Evolutionary conservation across 1,284 basidiomycete species (phyloP).

Genomic region (Leccinum subrobustum): DNA sequence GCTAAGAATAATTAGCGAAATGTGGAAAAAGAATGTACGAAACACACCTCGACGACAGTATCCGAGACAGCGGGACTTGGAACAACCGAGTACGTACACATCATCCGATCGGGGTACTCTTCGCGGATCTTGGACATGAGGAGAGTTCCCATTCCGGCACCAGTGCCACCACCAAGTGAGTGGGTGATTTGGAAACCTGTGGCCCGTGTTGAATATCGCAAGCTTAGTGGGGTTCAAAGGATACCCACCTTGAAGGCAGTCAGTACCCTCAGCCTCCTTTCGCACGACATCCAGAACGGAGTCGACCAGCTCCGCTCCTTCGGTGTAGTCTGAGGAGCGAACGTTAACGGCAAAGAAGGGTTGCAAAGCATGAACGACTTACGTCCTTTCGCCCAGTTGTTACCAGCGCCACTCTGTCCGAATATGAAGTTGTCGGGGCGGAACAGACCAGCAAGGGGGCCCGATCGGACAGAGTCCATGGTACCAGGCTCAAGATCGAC

Average conservation of each 20-base stretch:
- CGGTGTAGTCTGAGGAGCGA: conserved; percentile 76
- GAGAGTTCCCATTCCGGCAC: conserved; percentile 91
- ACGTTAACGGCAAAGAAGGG: not conserved
- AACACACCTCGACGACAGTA: conserved; percentile 86
- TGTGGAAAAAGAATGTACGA: not conserved
- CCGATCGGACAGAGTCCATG: conserved; percentile 92
- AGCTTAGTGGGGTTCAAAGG: not conserved
- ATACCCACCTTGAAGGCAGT: conserved; percentile 82
- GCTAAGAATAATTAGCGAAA: conserved; percentile 40
- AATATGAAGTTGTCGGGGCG: conserved; percentile 95
- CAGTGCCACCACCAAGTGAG: conserved; percentile 96
- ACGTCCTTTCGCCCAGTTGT: conserved; percentile 97
- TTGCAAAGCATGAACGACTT: conserved; percentile 37
- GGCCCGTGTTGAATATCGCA: not conserved
- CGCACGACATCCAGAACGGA: conserved; percentile 88
- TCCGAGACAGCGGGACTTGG: conserved; percentile 97
- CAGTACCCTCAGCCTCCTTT: conserved; percentile 88
- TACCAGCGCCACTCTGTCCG: conserved; percentile 89
- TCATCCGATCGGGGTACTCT: conserved; percentile 96
- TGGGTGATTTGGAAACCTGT: conserved; percentile 94
- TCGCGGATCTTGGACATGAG: conserved; percentile 90
- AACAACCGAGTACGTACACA: conserved; percentile 95
- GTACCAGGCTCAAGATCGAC: conserved; percentile 96
- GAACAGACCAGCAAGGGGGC: conserved; percentile 84
- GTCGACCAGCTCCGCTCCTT: conserved; percentile 96